Base-by-base conservation (phyloP, 495 filamentous ascomycete species). In the Jackrogersella multiformis region DNA sequence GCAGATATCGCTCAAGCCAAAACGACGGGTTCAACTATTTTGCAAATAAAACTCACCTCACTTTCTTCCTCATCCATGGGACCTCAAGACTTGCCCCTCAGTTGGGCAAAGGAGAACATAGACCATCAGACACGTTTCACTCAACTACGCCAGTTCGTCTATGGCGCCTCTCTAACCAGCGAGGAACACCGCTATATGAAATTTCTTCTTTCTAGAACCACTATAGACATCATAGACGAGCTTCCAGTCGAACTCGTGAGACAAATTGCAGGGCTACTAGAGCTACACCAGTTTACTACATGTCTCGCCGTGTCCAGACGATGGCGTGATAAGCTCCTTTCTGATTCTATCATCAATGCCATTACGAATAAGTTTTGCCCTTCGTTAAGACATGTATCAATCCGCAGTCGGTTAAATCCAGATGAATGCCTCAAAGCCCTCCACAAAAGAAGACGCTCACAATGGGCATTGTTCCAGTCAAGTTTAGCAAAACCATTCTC, bases 161-260 rank as follows among this genome's bases (percentile, higher is more conserved):
- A 24, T 1, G 12, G 51, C 35, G 30, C 28, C 12, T 63, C 61
- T 23, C 53, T 77, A 26, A 66, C 66, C 5, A 20, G 0, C 2
- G 51, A 71, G 21, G 76, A 79, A 45, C 13, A 34, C 2, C 70
- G 71, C 2, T 72, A 74, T 42, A 18, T 79, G 3, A 68, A 53
- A 28, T 30, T 65, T 9, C 59, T 76, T 41, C 62, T 79, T 20
- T 49, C 60, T 1, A 23, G 35, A 12, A 1, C 63, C 49, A 58
- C 46, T 10, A 52, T 55, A 32, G 76, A 80, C 56, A 66, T 77
- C 20, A 42, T 78, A 20, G 23, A 59, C 51, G 53, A 61, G 15
- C 63, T 80, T 41, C 78, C 78, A 6, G 26, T 72, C 1, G 78
- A 80, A 56, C 38, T 80, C 4, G 69, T 70, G 2, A n/a, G 52